These are phyloP conservation scores for Carallia pectinifolia DNA, from an alignment of 345 rosid species.

Conservation along the genomic window DNA sequence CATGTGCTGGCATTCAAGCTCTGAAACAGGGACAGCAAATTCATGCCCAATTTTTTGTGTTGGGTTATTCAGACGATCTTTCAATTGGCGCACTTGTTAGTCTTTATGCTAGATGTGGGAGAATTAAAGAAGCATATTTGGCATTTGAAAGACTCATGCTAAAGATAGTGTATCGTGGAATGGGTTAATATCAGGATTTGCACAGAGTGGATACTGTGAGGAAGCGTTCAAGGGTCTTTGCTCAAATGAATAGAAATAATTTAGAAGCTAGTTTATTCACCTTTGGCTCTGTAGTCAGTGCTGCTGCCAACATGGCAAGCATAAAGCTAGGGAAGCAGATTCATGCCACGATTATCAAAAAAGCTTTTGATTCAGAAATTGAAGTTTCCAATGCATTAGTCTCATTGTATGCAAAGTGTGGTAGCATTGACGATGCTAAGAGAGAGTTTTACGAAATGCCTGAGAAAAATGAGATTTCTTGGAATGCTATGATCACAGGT, in stretches of 20 bases:
- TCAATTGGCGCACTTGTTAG: constrained; percentile 71
- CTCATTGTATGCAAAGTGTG: constrained; percentile 80
- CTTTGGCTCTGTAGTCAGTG: constrained; percentile 78
- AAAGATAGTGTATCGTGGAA: constrained; percentile 89
- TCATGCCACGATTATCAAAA: constrained; percentile 63
- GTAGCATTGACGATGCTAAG: constrained; percentile 67
- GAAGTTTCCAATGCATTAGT: constrained; percentile 79
- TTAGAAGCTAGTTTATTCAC: constrained; percentile 57
- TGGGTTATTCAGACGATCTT: constrained; percentile 63
- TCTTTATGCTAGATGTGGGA: constrained; percentile 82
- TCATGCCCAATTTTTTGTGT: constrained; percentile 70
- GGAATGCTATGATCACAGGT: constrained; percentile 86
- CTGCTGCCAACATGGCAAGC: constrained; percentile 76
- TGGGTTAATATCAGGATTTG: constrained; percentile 72
- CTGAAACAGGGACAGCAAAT: constrained; percentile 66
- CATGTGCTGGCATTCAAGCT: constrained; percentile 84
- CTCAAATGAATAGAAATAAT: constrained; percentile 51
- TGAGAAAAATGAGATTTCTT: constrained; percentile 67
- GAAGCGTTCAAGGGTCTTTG: constrained; percentile 69
- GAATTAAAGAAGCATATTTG: constrained; percentile 55
- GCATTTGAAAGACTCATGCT: constrained; percentile 58
- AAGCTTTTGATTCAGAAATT: constrained; percentile 60
- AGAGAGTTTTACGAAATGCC: constrained; percentile 63
- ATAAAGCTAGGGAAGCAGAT: constrained; percentile 78
- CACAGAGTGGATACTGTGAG: constrained; percentile 68